Base-by-base conservation (phyloP, 441 rosid genomes). In the Dalechampia spathulata region DNA sequence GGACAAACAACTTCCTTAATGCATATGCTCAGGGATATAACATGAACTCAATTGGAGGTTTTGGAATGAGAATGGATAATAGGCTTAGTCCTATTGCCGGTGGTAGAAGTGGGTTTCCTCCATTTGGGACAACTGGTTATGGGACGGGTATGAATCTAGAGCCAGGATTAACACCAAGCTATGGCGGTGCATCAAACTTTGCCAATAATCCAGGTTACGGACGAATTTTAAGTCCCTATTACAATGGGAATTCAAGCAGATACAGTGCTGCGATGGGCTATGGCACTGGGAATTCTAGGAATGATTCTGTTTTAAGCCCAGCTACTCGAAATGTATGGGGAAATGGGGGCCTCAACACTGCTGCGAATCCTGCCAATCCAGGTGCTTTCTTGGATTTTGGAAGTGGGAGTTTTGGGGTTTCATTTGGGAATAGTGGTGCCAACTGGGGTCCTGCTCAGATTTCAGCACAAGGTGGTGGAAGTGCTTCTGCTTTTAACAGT, bases 71-170 rank as follows among this genome's bases (percentile, higher is more conserved):
- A 65, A 76, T 87, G 89, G 96, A 88, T 76, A 80, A 82, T 58
- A 85, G 95, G 66, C 88, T 81, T 68, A 80, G 86, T 62, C 85
- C 89, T 4, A 78, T 80, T 63, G 70, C 86, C 55, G 78, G 69
- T 71, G 82, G 86, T 20, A 79, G 87, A 59, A 79, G 77, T 62
- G 83, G 81, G 22, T 86, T 79, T 76, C 80, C 85, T 60, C 80
- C 83, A 38, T n/a, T 87, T 77, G 27, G 73, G 75, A 60, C 58
- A 81, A n/a, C n/a, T 65, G 87, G 96, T 36, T 87, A 80, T 55
- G 90, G 83, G 58, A 52, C 79, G 79, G 83, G 87, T 55, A 45
- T 85, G 71, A 83, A 80, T 74, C 77, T 85, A 67, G 98, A 91
- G 48, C 83, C 76, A 60, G 86, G 83, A 15, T 56, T 83, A 69